phyloP scores from a whole-genome alignment of 331 rosid genomes.

The Malus hybrid region DNA sequence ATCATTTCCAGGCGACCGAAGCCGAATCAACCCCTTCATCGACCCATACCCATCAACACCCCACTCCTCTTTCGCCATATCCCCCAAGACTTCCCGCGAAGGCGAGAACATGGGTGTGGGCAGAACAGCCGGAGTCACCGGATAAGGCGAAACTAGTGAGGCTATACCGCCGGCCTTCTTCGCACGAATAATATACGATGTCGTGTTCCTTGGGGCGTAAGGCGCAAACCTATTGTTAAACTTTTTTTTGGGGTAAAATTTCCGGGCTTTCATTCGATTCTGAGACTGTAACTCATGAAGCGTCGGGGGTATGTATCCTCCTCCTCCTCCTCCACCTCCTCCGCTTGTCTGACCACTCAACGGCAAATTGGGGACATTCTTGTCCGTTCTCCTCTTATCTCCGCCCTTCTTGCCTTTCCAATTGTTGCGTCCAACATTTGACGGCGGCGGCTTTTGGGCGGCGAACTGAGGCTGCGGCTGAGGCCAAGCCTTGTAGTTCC shows the following conservation, averaged over 20 bases:
- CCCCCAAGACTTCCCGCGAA: slow-evolving; percentile 50
- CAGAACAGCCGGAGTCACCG: slow-evolving; percentile 81
- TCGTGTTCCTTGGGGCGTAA: slow-evolving; percentile 76
- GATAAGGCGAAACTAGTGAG: slow-evolving; percentile 70
- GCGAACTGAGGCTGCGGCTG: slow-evolving; percentile 24
- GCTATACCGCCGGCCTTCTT: slow-evolving; percentile 54
- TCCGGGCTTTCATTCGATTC: slow-evolving; percentile 51
- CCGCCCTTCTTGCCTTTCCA: slow-evolving; percentile 70
- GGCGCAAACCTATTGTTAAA: slow-evolving; percentile 67
- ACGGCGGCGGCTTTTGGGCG: slow-evolving; percentile 15
- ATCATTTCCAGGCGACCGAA: slow-evolving; percentile 54
- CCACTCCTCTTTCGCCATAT: slow-evolving; percentile 73
- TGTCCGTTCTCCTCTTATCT: slow-evolving; percentile 63
- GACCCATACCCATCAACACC: slow-evolving; percentile 75
- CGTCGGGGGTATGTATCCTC: slow-evolving; percentile 66
- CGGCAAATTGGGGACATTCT: slow-evolving; percentile 14
- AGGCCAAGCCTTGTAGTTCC: slow-evolving; percentile 30
- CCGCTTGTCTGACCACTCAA: slow-evolving; percentile 20
- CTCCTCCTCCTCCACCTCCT: slow-evolving; percentile 26
- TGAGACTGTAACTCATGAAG: slow-evolving; percentile 81
- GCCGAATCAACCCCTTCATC: slow-evolving; percentile 79
- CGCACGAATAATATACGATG: slow-evolving; percentile 59
- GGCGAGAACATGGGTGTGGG: slow-evolving; percentile 67
- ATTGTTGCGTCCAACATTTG: slow-evolving; percentile 45
- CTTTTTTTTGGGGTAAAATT: slow-evolving; percentile 63